Percentiles rank a stretch among this genome's conserved stretches.
Evolutionary conservation across 169 alveolate genomes (phyloP).

Genomic region (Cryptosporidium baileyi): DNA sequence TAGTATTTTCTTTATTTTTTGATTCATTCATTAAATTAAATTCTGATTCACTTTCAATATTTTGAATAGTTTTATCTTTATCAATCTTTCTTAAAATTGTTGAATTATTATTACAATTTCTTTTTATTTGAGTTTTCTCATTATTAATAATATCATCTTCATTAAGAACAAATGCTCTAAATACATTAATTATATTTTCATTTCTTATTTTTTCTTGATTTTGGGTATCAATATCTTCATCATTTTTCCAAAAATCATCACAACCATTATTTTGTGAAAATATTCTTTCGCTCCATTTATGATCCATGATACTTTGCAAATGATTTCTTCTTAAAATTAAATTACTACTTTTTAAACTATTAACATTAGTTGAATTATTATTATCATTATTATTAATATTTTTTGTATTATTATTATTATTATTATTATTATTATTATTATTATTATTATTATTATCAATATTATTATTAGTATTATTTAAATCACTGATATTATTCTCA

Average conservation of each 20-base stretch:
- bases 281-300: conserved; percentile 38
- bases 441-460: neutral
- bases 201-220: conserved; percentile 10
- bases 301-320: neutral
- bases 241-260: conserved; percentile 33
- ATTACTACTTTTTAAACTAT: neutral
- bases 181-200: conserved; percentile 39
- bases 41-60: neutral
- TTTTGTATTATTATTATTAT: neutral
- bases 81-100: neutral
- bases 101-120: neutral
- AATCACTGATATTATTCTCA: neutral
- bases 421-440: neutral
- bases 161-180: conserved; percentile 51
- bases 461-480: neutral
- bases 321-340: neutral
- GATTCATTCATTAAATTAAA: neutral
- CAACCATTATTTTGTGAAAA: neutral
- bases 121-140: neutral
- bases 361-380: neutral
- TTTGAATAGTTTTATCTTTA: neutral
- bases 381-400: neutral
- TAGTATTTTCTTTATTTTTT: conserved; percentile 16
- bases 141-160: neutral
- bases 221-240: neutral